These are phyloP conservation scores for Zangia roseola DNA, from an alignment of 768 basidiomycete species.

Conservation along the genomic window DNA sequence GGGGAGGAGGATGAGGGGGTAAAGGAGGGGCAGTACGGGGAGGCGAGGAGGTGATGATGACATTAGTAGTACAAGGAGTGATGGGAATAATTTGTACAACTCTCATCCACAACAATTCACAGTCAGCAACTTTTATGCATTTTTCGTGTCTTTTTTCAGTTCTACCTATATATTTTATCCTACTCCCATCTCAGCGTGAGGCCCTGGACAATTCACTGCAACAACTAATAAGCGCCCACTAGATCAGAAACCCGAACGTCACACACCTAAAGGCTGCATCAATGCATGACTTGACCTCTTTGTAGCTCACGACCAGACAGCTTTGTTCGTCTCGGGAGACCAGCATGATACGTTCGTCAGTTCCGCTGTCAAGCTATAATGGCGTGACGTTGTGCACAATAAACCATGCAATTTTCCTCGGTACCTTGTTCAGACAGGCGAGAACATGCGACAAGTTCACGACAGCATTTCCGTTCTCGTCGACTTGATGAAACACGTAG, in stretches of 20 bases:
- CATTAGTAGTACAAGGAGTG: slow-evolving; percentile 12
- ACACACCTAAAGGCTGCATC: slow-evolving; percentile 80
- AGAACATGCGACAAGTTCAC: slow-evolving; percentile 90
- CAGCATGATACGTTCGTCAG: slow-evolving; percentile 94
- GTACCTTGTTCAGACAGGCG: slow-evolving; percentile 86
- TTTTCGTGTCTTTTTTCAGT: slow-evolving; percentile 65
- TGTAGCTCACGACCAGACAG: slow-evolving; percentile 91
- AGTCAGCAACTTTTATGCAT: slow-evolving; percentile 33
- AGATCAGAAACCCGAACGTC: not conserved
- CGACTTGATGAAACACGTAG: slow-evolving; percentile 97
- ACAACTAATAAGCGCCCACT: not conserved
- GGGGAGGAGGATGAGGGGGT: slow-evolving; percentile 76
- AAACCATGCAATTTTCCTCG: not conserved
- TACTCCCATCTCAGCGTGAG: slow-evolving; percentile 19
- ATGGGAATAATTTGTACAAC: not conserved
- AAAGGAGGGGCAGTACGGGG: slow-evolving; percentile 65
- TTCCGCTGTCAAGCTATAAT: slow-evolving; percentile 82
- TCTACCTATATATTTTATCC: slow-evolving; percentile 58
- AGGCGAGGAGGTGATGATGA: slow-evolving; percentile 41
- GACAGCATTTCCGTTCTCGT: slow-evolving; percentile 85
- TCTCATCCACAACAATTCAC: not conserved
- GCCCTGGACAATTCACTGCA: slow-evolving; percentile 46
- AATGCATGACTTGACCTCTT: slow-evolving; percentile 84
- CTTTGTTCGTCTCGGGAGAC: slow-evolving; percentile 94
- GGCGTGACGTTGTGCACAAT: not conserved